Conservation (phyloP, 306 rosid species). For the Luffa acutangula region DNA sequence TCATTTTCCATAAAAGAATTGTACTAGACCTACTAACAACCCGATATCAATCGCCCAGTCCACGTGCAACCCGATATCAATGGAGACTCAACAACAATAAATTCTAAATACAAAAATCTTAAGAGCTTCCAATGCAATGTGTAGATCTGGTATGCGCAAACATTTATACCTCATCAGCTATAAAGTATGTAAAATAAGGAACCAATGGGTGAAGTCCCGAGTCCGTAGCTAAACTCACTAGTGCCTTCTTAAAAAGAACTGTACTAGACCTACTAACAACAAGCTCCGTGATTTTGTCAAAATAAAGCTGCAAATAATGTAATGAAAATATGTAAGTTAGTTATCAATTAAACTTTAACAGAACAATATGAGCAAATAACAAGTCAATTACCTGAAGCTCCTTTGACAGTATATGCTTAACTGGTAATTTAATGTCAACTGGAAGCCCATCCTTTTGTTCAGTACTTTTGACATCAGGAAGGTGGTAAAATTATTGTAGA, state of each 20-base stretch:
- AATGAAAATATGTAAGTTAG: slow-evolving; percentile 15
- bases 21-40: too few relatives aligned
- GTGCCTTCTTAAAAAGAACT: slow-evolving; percentile 54
- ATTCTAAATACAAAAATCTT: not conserved
- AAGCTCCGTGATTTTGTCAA: slow-evolving; percentile 65
- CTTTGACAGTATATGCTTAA: slow-evolving; percentile 69
- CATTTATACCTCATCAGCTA: slow-evolving; percentile 72
- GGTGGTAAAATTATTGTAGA: slow-evolving; percentile 44
- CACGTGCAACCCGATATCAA: slow-evolving; percentile 60
- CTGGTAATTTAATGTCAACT: slow-evolving; percentile 70
- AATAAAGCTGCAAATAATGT: slow-evolving; percentile 59
- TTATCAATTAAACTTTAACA: not conserved
- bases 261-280: slow-evolving; percentile 47
- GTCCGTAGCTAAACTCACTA: slow-evolving; percentile 78
- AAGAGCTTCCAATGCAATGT: not conserved
- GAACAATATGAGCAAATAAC: not conserved
- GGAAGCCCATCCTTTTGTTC: slow-evolving; percentile 60
- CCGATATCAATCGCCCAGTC: slow-evolving; percentile 59
- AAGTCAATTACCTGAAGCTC: slow-evolving; percentile 68
- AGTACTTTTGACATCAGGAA: slow-evolving; percentile 43
- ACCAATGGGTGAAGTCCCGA: slow-evolving; percentile 92
- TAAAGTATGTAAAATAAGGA: slow-evolving; percentile 78
- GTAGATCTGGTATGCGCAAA: slow-evolving; percentile 3
- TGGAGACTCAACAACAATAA: not conserved
- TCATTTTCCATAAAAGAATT: too few relatives aligned